Evolutionary conservation across 2,329 filamentous ascomycete species (phyloP).

Genomic region (Fusarium pilosicola): DNA sequence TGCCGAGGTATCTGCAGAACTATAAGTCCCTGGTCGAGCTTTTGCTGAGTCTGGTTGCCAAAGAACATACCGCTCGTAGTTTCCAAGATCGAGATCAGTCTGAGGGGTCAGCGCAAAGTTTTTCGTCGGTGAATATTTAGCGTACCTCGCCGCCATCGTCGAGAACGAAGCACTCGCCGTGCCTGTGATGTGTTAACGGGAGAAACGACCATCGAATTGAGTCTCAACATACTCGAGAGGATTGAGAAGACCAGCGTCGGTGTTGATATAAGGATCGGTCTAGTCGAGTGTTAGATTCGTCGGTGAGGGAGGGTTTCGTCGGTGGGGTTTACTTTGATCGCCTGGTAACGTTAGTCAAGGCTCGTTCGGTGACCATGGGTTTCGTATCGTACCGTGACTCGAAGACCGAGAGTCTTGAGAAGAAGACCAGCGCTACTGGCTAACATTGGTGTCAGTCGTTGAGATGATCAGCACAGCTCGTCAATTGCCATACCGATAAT

Average conservation of each 20-base stretch:
- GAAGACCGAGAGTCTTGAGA: conserved; percentile 82
- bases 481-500: conserved; percentile 22
- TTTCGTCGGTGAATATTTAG: not conserved
- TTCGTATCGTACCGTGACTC: conserved; percentile 61
- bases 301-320: not conserved
- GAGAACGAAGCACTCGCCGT: conserved; percentile 90
- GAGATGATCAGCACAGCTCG: not conserved
- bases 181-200: conserved; percentile 57
- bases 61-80: conserved; percentile 59
- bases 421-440: conserved; percentile 68
- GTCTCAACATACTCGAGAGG: conserved; percentile 46
- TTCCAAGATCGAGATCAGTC: conserved; percentile 65
- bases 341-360: conserved; percentile 30
- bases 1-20: conserved; percentile 71
- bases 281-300: conserved; percentile 47
- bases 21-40: not conserved
- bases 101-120: conserved; percentile 37
- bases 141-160: conserved; percentile 65
- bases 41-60: not conserved
- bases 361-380: not conserved
- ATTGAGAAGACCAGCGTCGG: conserved; percentile 46
- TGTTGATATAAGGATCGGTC: conserved; percentile 62
- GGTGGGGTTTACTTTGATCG: conserved; percentile 27
- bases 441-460: conserved; percentile 8
- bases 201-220: not conserved